Percentiles rank a stretch among this genome's conserved stretches.
Conservation (phyloP, 306 rosid genomes). For the Oxytropis ochrocephala region DNA sequence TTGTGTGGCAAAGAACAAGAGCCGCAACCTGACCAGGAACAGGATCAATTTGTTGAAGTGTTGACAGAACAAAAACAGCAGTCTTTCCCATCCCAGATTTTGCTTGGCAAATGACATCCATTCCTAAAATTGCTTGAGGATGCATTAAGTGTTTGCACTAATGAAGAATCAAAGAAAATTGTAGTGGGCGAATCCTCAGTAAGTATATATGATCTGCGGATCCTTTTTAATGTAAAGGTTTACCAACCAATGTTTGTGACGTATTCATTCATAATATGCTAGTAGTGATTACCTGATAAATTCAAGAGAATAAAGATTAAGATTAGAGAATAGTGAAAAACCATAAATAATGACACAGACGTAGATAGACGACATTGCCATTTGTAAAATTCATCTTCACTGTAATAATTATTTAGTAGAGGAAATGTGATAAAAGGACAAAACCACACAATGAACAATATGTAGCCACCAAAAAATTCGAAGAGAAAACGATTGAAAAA, state of each 20-base stretch:
- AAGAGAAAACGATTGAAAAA: neutral
- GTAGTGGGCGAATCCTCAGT: constrained; percentile 66
- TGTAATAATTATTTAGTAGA: neutral
- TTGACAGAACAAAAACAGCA: constrained; percentile 63
- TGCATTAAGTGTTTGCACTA: constrained; percentile 80
- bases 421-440: neutral
- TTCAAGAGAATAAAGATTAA: neutral
- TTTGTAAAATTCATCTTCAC: neutral
- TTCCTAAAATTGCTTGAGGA: constrained; percentile 75
- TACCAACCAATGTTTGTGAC: constrained; percentile 61
- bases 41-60: constrained; percentile 72
- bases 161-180: constrained; percentile 59
- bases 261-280: constrained; percentile 53
- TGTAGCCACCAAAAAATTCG: neutral
- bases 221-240: constrained; percentile 64
- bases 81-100: constrained; percentile 82
- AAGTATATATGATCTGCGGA: constrained; percentile 65
- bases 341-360: neutral
- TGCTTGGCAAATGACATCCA: constrained; percentile 74
- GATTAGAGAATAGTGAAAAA: constrained; percentile 1
- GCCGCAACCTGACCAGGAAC: constrained; percentile 72
- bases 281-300: constrained; percentile 65
- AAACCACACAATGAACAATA: constrained; percentile 13
- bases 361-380: neutral
- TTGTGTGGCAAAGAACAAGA: constrained; percentile 68